Conservation (phyloP, 2,329 filamentous ascomycete genomes). For the Calcarisporium arbuscula region DNA sequence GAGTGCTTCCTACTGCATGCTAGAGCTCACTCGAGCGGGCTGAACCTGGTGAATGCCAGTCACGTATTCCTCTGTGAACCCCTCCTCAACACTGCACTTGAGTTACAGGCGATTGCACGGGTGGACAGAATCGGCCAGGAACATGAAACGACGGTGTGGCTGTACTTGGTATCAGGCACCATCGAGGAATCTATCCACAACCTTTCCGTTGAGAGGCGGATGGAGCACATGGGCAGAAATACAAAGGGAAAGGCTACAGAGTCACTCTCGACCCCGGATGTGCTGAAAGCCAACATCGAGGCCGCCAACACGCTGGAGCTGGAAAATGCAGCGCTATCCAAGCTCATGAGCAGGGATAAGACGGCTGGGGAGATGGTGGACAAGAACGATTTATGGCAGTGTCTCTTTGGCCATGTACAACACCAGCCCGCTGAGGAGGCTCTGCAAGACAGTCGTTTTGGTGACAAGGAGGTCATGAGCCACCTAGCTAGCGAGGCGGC, state of each 20-base stretch:
- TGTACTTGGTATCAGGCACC: slow-evolving; percentile 85
- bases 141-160: slow-evolving; percentile 85
- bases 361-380: slow-evolving; percentile 74
- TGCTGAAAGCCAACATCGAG: slow-evolving; percentile 62
- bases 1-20: slow-evolving; percentile 89
- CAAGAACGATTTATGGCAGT: slow-evolving; percentile 78
- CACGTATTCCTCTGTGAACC: slow-evolving; percentile 95
- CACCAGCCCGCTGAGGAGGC: slow-evolving; percentile 5
- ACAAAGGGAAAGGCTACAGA: slow-evolving; percentile 34
- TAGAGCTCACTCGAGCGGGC: slow-evolving; percentile 77
- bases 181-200: slow-evolving; percentile 91
- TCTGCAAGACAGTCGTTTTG: slow-evolving; percentile 18
- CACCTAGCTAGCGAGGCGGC: slow-evolving; percentile 42
- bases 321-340: slow-evolving; percentile 63
- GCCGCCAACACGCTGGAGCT: slow-evolving; percentile 80
- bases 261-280: slow-evolving; percentile 27
- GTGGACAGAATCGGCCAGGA: slow-evolving; percentile 92
- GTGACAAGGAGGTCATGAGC: slow-evolving; percentile 29
- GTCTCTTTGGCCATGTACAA: slow-evolving; percentile 64
- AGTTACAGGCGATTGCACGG: slow-evolving; percentile 89
- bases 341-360: slow-evolving; percentile 63
- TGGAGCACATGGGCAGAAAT: slow-evolving; percentile 62
- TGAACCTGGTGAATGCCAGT: slow-evolving; percentile 88
- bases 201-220: slow-evolving; percentile 69
- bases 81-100: slow-evolving; percentile 84